Percentiles rank a stretch among this genome's conserved stretches.
Conservation (phyloP, 257 asterid genomes). For the Capsicum chinense region DNA sequence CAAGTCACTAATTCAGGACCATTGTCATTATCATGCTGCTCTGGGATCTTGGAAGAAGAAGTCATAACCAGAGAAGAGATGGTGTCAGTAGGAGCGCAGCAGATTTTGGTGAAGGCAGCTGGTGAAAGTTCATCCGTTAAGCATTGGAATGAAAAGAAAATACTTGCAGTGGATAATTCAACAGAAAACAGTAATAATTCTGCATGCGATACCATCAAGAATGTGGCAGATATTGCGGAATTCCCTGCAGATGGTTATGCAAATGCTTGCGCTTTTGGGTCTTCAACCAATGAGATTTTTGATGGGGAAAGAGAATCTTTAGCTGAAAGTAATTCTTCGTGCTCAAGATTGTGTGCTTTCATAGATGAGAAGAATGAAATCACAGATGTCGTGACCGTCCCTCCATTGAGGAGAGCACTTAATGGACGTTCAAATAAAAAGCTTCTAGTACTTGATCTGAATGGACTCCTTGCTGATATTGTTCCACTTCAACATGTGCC, state of each 20-base stretch:
- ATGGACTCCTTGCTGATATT: constrained; percentile 79
- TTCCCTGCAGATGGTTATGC: constrained; percentile 21
- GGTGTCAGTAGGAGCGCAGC: constrained; percentile 34
- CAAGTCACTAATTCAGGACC: neutral
- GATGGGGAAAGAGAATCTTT: constrained; percentile 28
- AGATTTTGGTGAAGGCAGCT: constrained; percentile 35
- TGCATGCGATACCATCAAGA: constrained; percentile 23
- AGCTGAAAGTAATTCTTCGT: constrained; percentile 23
- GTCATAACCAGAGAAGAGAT: constrained; percentile 33
- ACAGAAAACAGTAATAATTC: constrained; percentile 16
- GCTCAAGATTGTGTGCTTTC: constrained; percentile 32
- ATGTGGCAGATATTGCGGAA: constrained; percentile 11
- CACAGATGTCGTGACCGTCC: constrained; percentile 24
- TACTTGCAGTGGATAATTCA: constrained; percentile 14
- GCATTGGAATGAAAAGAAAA: constrained; percentile 20
- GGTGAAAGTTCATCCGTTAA: constrained; percentile 34
- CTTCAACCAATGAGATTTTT: neutral
- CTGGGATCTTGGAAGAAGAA: constrained; percentile 34
- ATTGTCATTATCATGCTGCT: constrained; percentile 24
- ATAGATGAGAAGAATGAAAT: constrained; percentile 35
- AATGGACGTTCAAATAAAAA: constrained; percentile 47
- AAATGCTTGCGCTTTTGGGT: neutral
- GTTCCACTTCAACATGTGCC: constrained; percentile 52
- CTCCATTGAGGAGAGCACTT: constrained; percentile 35
- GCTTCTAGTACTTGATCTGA: constrained; percentile 88